A percentile compares a stretch with the other conserved stretches of the same genome.
phyloP scores from a whole-genome alignment of 306 rosid genomes.

The Acacia acuminata region DNA sequence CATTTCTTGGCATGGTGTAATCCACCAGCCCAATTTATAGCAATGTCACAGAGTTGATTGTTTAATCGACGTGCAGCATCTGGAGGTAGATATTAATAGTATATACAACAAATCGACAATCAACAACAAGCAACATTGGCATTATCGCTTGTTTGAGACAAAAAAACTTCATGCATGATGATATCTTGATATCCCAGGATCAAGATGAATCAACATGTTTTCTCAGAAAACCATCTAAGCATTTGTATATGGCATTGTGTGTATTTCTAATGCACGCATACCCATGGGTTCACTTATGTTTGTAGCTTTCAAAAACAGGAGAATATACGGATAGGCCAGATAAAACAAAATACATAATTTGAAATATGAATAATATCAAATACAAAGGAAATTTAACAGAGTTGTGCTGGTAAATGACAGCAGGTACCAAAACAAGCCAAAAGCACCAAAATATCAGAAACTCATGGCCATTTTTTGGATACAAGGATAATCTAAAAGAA shows the following conservation, averaged over 20 bases:
- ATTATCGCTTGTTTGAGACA: neutral
- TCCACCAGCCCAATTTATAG: constrained; percentile 99
- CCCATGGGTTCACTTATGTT: neutral
- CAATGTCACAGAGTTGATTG: constrained; percentile 90
- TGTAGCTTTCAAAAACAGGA: constrained; percentile 4
- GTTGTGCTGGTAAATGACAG: neutral
- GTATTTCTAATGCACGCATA: neutral
- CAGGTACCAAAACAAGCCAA: neutral
- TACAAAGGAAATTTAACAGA: neutral
- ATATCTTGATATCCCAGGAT: neutral
- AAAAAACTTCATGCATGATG: neutral
- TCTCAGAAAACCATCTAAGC: neutral
- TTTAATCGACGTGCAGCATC: constrained; percentile 96
- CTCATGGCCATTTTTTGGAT: constrained; percentile 2
- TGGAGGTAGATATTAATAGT: constrained; percentile 31
- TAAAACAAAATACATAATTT: neutral
- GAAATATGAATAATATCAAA: neutral
- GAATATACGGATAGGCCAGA: neutral
- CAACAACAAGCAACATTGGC: neutral
- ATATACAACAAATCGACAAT: no score
- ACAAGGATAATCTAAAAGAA: constrained; percentile 5
- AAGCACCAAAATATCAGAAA: neutral
- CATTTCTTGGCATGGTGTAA: constrained; percentile 98
- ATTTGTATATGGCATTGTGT: neutral
- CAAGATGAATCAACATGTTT: neutral